A percentile compares a stretch with the other conserved stretches of the same genome.
Evolutionary conservation across 495 filamentous ascomycete genomes (phyloP).

Genomic region (Aspergillus coremiiformis): DNA sequence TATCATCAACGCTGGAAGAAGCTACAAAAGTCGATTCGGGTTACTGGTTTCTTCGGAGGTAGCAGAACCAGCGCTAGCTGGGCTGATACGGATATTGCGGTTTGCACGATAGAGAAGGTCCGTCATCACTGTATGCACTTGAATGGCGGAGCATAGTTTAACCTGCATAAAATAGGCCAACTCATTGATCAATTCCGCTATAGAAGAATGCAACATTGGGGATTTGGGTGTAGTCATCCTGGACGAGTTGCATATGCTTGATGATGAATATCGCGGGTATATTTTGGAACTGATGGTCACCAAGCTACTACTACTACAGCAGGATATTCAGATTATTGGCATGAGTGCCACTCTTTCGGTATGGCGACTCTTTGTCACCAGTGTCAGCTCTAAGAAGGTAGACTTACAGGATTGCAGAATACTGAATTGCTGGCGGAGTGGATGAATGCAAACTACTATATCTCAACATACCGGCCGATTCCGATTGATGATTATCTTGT

Average conservation of each 20-base stretch:
- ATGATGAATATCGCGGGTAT: constrained; percentile 73
- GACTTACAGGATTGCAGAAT: constrained; percentile 46
- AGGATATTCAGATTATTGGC: constrained; percentile 66
- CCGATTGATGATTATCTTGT: constrained; percentile 71
- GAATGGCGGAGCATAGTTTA: not conserved
- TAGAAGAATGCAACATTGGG: constrained; percentile 62
- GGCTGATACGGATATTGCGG: constrained; percentile 70
- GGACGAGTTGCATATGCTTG: constrained; percentile 78
- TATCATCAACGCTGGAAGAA: constrained; percentile 28
- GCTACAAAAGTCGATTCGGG: constrained; percentile 41
- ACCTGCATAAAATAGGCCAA: constrained; percentile 51
- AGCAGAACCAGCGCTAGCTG: constrained; percentile 57
- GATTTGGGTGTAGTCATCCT: constrained; percentile 63
- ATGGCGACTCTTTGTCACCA: constrained; percentile 12
- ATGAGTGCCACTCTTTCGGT: constrained; percentile 80
- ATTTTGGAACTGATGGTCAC: constrained; percentile 74
- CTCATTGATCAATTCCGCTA: constrained; percentile 65
- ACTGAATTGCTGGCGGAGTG: constrained; percentile 60
- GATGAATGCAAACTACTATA: constrained; percentile 65
- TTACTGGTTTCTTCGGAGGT: constrained; percentile 71
- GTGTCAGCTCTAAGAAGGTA: not conserved
- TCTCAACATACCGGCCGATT: constrained; percentile 66
- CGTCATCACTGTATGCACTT: constrained; percentile 4
- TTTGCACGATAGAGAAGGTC: constrained; percentile 83
- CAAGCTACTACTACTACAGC: constrained; percentile 63